Conservation (phyloP, 1,139 yeast species). For the Suhomyces yuchorum region DNA sequence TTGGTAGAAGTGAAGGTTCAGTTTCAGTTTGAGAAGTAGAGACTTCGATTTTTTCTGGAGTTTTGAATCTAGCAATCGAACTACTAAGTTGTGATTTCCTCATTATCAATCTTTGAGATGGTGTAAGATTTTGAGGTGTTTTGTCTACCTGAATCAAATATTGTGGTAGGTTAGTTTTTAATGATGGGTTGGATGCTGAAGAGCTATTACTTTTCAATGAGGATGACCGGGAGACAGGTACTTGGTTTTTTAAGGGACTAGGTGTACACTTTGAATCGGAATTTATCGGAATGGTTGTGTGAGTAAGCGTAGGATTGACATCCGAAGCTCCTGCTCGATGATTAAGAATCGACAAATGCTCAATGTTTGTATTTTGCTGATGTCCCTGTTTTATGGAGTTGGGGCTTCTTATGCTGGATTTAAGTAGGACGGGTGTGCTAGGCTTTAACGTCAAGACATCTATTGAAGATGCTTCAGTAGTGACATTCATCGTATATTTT, state of each 20-base stretch:
- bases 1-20: not conserved
- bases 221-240: conserved; percentile 21
- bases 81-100: conserved; percentile 33
- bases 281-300: conserved; percentile 1
- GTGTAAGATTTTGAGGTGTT: conserved; percentile 36
- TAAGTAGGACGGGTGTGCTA: not conserved
- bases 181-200: conserved; percentile 9
- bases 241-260: conserved; percentile 23
- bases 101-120: conserved; percentile 41
- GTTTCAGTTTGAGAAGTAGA: not conserved
- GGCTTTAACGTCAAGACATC: not conserved
- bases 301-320: not conserved
- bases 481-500: not conserved
- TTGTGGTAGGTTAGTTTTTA: conserved; percentile 16
- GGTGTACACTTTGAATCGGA: conserved; percentile 12
- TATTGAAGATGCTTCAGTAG: not conserved
- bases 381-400: not conserved
- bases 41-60: conserved; percentile 13
- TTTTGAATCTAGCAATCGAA: conserved; percentile 26
- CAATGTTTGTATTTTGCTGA: not conserved
- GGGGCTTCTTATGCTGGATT: not conserved
- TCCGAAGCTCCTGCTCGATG: not conserved
- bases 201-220: conserved; percentile 22
- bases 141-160: conserved; percentile 28
- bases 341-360: not conserved